Evolutionary conservation across 495 filamentous ascomycete species (phyloP).

Genomic region (Ramalina intermedia): DNA sequence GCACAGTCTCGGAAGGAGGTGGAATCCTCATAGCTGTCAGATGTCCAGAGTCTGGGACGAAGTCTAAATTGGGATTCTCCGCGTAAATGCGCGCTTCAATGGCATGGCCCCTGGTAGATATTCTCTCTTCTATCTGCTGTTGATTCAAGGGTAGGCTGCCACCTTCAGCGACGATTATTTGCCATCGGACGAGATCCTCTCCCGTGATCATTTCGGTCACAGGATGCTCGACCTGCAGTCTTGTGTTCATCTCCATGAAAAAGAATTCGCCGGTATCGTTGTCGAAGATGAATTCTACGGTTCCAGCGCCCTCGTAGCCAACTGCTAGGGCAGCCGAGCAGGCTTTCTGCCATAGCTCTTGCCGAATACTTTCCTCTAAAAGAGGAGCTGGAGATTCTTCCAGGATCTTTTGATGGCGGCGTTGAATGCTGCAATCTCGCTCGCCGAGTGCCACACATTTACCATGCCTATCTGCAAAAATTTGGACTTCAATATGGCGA

Average conservation of each 20-base stretch:
- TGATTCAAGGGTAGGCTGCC: constrained; percentile 76
- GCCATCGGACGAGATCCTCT: constrained; percentile 90
- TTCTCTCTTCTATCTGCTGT: constrained; percentile 61
- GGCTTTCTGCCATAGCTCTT: constrained; percentile 91
- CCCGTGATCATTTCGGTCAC: constrained; percentile 96
- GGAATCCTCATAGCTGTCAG: constrained; percentile 73
- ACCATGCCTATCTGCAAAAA: constrained; percentile 85
- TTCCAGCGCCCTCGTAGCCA: constrained; percentile 89
- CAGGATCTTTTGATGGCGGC: constrained; percentile 90
- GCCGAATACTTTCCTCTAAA: constrained; percentile 59
- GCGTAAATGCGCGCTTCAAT: constrained; percentile 96
- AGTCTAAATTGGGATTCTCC: constrained; percentile 77
- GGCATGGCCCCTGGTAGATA: constrained; percentile 63
- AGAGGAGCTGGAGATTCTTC: constrained; percentile 92
- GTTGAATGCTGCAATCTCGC: constrained; percentile 74
- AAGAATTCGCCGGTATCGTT: constrained; percentile 87
- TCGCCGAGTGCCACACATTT: constrained; percentile 77
- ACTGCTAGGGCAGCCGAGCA: constrained; percentile 79
- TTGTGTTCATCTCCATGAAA: constrained; percentile 99
- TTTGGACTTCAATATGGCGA: constrained; percentile 92
- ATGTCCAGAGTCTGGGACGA: constrained; percentile 87
- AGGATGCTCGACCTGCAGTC: constrained; percentile 92
- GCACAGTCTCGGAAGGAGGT: constrained; percentile 47
- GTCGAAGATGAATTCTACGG: constrained; percentile 98
- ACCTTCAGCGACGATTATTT: constrained; percentile 83